Base-by-base conservation (phyloP, 352 stramenopile genomes). In the Plasmopara muralis region DNA sequence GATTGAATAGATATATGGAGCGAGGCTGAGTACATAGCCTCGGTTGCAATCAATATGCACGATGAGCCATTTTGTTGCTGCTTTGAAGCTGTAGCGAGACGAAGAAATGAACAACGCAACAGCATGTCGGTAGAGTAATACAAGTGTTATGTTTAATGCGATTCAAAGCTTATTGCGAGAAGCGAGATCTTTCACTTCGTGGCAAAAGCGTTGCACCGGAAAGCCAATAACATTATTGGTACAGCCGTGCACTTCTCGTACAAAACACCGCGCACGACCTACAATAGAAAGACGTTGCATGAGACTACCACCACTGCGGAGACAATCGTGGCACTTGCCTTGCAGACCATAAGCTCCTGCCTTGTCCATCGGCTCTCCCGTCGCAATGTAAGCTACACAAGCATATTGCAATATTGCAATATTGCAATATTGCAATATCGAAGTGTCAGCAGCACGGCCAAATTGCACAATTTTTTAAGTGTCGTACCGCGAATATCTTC, bases 191-290 rank as follows among this genome's bases (percentile, higher is more conserved):
- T 74, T 74, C 28, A 89, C 49, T 47, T 92, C 81, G n/a, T 60
- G 55, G 55, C 67, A 78, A 48, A 92, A 88, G 28, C 78, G 74
- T 57, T 93, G 72, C 45, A 96, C 75, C 0, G 84, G 85, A 46
- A 96, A 93, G 40, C 86, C 84, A 56, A 95, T 94, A 33, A 96
- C 87, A 57, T 95, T 97, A 71, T 96, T 96, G 60, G 78, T 89
- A 68, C 86, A 96, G 43, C 89, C 89, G n/a, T 81, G 60, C 28
- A 97, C 56, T 31, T 71, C 71, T 18, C 61, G 57, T 10, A 97
- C 77, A 47, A 96, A 93, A 53, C 79, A 89, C 12, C 84, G 82
- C 10, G 78, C 82, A 13, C 63, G 62, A 47, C 74, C 65, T 77
- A 29, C 41, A 55, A 18, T 16, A 51, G 6, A 25, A 25, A 35